Conservation (phyloP, 2,329 filamentous ascomycete genomes). For the Botrytis tulipae region DNA sequence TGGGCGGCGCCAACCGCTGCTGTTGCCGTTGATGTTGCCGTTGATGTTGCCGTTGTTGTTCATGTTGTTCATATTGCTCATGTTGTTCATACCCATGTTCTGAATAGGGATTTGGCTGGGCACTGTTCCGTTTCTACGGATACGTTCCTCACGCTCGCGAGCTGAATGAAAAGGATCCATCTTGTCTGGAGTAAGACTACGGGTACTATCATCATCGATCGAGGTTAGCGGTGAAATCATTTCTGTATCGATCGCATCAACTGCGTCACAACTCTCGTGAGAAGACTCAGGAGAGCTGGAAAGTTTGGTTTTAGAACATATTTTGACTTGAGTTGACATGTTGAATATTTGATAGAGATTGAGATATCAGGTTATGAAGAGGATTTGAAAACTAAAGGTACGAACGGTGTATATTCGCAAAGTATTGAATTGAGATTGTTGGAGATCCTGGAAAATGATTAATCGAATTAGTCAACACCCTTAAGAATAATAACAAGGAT, state of each 20-base stretch:
- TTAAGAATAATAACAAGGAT: constrained; percentile 11
- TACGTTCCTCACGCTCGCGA: constrained; percentile 15
- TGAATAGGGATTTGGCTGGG: background rate
- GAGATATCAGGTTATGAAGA: background rate
- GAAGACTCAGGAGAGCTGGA: constrained; percentile 13
- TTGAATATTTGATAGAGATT: background rate
- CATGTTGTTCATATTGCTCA: background rate
- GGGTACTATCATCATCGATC: constrained; percentile 21
- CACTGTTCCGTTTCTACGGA: background rate
- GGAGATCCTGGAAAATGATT: background rate
- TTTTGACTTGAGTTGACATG: constrained; percentile 13
- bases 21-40: background rate
- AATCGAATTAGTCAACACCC: constrained; percentile 11
- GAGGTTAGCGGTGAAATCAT: constrained; percentile 32
- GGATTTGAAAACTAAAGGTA: constrained; percentile 18
- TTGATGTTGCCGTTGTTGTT: constrained; percentile 1
- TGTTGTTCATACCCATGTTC: background rate
- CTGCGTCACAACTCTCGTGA: constrained; percentile 2
- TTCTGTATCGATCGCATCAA: constrained; percentile 27
- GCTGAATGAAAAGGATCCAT: constrained; percentile 26
- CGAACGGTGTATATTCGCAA: constrained; percentile 20
- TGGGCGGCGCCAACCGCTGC: background rate
- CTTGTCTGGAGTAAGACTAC: constrained; percentile 13
- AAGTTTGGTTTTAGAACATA: constrained; percentile 12
- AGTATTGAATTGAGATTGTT: background rate